These are phyloP conservation scores for Pythium sp. DNA, from an alignment of 352 stramenopile species.

Conservation along the genomic window DNA sequence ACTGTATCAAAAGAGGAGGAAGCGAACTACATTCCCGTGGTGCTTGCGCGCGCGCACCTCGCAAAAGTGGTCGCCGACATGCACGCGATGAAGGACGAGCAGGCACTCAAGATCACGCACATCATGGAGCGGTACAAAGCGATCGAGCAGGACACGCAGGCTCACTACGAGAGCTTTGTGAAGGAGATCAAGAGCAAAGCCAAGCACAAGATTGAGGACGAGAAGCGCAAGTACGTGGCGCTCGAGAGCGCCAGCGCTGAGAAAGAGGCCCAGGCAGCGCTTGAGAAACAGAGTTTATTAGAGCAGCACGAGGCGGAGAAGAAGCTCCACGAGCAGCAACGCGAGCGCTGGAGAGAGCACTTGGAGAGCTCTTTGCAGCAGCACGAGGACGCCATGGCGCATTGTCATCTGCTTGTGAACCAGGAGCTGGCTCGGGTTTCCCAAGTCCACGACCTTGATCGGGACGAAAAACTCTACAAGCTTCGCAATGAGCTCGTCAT, in stretches of 20 bases:
- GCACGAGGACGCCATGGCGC: slow-evolving; percentile 49
- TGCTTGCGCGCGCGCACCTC: slow-evolving; percentile 55
- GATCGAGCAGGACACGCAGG: slow-evolving; percentile 56
- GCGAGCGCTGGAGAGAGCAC: slow-evolving; percentile 25
- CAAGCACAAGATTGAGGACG: slow-evolving; percentile 26
- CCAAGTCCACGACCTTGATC: neutral
- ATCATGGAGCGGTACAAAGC: slow-evolving; percentile 55
- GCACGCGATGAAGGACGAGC: slow-evolving; percentile 71
- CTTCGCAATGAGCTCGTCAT: slow-evolving; percentile 37
- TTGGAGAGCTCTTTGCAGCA: slow-evolving; percentile 38
- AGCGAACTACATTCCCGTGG: slow-evolving; percentile 67
- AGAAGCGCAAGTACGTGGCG: slow-evolving; percentile 14
- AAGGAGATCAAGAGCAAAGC: slow-evolving; percentile 25
- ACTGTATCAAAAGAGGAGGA: slow-evolving; percentile 31
- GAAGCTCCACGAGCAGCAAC: slow-evolving; percentile 23
- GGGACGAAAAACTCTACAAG: slow-evolving; percentile 8
- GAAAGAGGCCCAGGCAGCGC: neutral
- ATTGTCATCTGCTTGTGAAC: slow-evolving; percentile 18
- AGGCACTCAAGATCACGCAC: slow-evolving; percentile 39
- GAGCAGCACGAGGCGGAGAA: slow-evolving; percentile 23
- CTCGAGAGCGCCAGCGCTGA: neutral
- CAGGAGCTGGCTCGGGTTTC: slow-evolving; percentile 20
- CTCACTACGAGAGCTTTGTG: slow-evolving; percentile 56
- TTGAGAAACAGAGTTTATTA: slow-evolving; percentile 15
- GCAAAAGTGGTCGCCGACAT: slow-evolving; percentile 73